These are phyloP conservation scores for Nemophila menziesii DNA, from an alignment of 257 asterid species.

Conservation along the genomic window DNA sequence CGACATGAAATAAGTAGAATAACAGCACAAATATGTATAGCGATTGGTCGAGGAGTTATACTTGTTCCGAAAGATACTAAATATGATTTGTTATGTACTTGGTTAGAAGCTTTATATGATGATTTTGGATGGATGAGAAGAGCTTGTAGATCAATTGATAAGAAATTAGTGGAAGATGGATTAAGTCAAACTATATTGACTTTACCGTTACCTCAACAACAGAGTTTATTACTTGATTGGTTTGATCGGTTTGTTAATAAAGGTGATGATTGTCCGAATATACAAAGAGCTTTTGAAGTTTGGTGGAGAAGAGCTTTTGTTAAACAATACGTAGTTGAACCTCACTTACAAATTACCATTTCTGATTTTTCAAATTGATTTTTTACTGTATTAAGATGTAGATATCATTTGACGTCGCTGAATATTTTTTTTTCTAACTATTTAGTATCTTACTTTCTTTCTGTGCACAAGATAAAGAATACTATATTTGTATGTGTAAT, in stretches of 20 bases:
- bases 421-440: too few species aligned
- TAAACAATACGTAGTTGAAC: slow-evolving; percentile 39
- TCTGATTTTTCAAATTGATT: slow-evolving; percentile 42
- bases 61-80: slow-evolving; percentile 60
- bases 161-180: slow-evolving; percentile 72
- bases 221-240: slow-evolving; percentile 57
- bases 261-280: slow-evolving; percentile 91
- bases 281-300: slow-evolving; percentile 73
- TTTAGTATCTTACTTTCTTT: too few species aligned
- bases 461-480: too few species aligned
- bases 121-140: slow-evolving; percentile 87
- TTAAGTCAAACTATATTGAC: slow-evolving; percentile 69
- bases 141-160: slow-evolving; percentile 57
- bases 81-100: slow-evolving; percentile 48
- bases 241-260: slow-evolving; percentile 66
- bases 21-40: slow-evolving; percentile 74
- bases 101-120: slow-evolving; percentile 84
- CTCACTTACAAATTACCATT: slow-evolving; percentile 54
- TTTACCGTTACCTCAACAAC: slow-evolving; percentile 66
- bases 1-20: slow-evolving; percentile 79
- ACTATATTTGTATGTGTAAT: too few species aligned
- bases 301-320: slow-evolving; percentile 97
- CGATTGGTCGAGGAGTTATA: slow-evolving; percentile 68
- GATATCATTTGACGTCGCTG: neutral
- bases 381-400: neutral